Evolutionary conservation across 75 land plant genomes (phyloP), one percentile per base, ranked within the genome.

Genomic region (Picea glauca): DNA sequence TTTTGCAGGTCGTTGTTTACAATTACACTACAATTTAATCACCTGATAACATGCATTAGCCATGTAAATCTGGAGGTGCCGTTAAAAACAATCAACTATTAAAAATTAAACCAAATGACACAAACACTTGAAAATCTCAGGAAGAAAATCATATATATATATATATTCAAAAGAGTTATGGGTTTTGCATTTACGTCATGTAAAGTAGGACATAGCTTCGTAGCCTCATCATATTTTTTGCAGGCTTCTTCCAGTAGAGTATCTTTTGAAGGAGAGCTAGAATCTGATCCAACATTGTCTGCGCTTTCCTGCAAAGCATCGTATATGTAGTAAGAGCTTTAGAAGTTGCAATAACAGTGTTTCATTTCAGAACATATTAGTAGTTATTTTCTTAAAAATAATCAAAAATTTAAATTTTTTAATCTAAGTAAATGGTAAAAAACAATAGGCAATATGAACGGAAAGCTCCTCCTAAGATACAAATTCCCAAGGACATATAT

Each of bases 171-270:
- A 38, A n/a, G 2, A 8, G 73, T 70, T 70, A 43, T 31, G 54
- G 58, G 18, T 77, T 30, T 8, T 50, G 50, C 40, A 78, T 56
- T 68, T 89, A 94, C 99, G 88, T 96, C 99, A 81, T 96, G 94
- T 76, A 96, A 89, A 13, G 95, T 91, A 32, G 99, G 95, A 70
- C 98, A 94, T 64, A 94, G 87, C 66, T 72, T 83, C 5, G 99
- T 96, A 58, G 99, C 98, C 62, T 94, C 95, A 43, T 89, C 94
- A 83, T 96, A 96, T 74, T 94, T 96, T 76, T 82, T 89, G 80
- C 99, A 96, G 43, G 99, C 99, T 79, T 96, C 99, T 77, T 94
- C 98, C 70, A 96, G 98, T 84, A 96, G 83, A 58, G 88, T 91
- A 86, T 96, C 99, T 88, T 96, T 96, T 15, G 92, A 94, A 77